Base-by-base conservation (phyloP, 2,329 filamentous ascomycete genomes). In the Ustilaginoidea virens region DNA sequence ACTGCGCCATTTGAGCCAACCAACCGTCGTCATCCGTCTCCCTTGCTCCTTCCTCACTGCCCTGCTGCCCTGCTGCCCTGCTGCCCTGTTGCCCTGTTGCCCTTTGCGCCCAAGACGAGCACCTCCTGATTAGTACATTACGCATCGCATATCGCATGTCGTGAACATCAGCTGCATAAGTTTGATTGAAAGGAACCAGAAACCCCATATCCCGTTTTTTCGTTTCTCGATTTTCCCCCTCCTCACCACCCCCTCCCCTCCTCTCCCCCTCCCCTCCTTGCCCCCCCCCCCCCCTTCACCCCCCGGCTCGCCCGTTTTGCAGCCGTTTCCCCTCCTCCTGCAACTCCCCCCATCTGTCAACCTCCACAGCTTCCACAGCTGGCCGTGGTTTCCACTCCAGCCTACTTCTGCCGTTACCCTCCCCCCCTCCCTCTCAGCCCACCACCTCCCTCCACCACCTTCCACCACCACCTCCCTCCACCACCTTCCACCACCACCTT, bases 1-100 rank as follows among this genome's bases (percentile, higher is more conserved):
- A 34, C 39, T 44, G 46, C 43, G 46, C 40, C 45, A 46, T 48
- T 34, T 36, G 39, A 41, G 38, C 47, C 47, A 49, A 49, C 47
- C 47, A 46, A 41, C 34, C 39, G 36, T 42, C 47, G 46, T 48
- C 45, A 51, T 48, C 45, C 39, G 41, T 31, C 35, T 29, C 32
- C 30, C 34, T 33, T 32, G 29, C 26, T 26, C 29, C 14, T 23
- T 31, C 11, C 24, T 21, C 13, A 11, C 24, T 19, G 15, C 27
- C 28, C 31, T 27, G 28, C 29, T 32, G 12, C 19, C 19, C 7
- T 20, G 12, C 17, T 25, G 23, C 14, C 14, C 14, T 9, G 7
- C 14, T 6, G 6, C 23, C 14, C 14, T 15, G 14, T 25, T 25
- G 7, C 19, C 19, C 19, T 20, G 7, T 11, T 11, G 7, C 19